These are phyloP conservation scores for Bocquillonia castaneifolia DNA, from an alignment of 441 rosid genomes.

Conservation along the genomic window DNA sequence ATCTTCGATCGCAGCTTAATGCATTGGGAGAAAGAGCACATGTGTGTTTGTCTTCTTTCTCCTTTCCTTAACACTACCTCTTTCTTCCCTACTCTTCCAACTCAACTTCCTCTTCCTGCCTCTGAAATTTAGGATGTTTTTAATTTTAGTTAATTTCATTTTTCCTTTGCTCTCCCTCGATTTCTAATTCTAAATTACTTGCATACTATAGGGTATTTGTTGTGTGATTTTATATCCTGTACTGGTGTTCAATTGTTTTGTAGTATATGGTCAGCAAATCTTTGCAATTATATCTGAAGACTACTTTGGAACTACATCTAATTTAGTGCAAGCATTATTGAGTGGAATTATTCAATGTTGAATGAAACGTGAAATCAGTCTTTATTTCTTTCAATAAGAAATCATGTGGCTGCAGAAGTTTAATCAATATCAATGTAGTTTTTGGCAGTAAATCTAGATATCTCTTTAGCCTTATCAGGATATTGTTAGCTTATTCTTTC, in stretches of 20 bases:
- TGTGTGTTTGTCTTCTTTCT: conserved; percentile 99
- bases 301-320: neutral
- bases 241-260: neutral
- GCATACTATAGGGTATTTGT: conserved; percentile 7
- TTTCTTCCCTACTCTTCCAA: conserved; percentile 82
- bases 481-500: neutral
- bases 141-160: too few relatives aligned
- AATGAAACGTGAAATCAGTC: neutral
- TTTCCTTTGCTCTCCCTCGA: conserved; percentile 26
- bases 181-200: conserved; percentile 31
- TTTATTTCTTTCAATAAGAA: neutral
- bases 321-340: neutral
- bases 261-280: neutral
- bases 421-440: neutral
- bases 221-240: neutral
- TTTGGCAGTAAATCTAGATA: neutral
- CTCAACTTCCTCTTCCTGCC: conserved; percentile 63
- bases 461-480: conserved; percentile 2
- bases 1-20: conserved; percentile 98
- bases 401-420: neutral
- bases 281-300: neutral
- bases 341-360: neutral
- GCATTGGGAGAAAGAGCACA: conserved; percentile 97
- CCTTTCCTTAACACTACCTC: conserved; percentile 92
- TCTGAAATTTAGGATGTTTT: conserved; percentile 33